Evolutionary conservation across 176 grass and related monocot species (phyloP).

Genomic region (Phoenix dactylifera): DNA sequence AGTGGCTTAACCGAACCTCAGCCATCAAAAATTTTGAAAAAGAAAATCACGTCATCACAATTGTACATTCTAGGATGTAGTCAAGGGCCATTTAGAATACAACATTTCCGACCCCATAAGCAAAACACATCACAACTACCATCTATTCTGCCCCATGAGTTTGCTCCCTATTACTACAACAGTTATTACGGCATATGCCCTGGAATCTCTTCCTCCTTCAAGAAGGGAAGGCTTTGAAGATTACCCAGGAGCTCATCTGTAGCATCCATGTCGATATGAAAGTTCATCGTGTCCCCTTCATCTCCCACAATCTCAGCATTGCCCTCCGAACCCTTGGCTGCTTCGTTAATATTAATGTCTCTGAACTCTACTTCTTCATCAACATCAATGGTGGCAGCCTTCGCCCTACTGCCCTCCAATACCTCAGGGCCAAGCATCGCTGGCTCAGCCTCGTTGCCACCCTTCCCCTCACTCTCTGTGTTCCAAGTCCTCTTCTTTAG

Average conservation of each 20-base stretch:
- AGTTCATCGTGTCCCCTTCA: conserved; percentile 34
- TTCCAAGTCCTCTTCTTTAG: conserved; percentile 13
- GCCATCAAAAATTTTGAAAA: no score
- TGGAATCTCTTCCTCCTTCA: conserved; percentile 47
- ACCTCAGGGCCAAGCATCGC: conserved; percentile 25
- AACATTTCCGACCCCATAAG: no score
- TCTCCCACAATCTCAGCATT: conserved; percentile 16
- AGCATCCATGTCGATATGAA: conserved; percentile 63
- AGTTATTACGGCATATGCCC: conserved; percentile 28
- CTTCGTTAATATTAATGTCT: conserved; percentile 85
- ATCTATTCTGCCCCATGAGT: background rate
- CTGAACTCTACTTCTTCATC: conserved; percentile 32
- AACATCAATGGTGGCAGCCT: background rate
- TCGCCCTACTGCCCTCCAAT: conserved; percentile 19
- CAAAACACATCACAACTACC: no score
- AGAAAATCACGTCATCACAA: no score
- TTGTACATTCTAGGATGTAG: no score
- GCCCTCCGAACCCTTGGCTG: conserved; percentile 40
- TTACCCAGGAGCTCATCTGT: conserved; percentile 61
- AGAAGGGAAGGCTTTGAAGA: conserved; percentile 53
- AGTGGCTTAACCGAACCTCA: no score
- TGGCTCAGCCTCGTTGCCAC: conserved; percentile 24
- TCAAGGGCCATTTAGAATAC: no score
- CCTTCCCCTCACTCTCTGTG: no score
- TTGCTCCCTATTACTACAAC: background rate